Evolutionary conservation across 225 moss, liverwort and hornwort species (phyloP).

Genomic region (Marchantia polymorpha): DNA sequence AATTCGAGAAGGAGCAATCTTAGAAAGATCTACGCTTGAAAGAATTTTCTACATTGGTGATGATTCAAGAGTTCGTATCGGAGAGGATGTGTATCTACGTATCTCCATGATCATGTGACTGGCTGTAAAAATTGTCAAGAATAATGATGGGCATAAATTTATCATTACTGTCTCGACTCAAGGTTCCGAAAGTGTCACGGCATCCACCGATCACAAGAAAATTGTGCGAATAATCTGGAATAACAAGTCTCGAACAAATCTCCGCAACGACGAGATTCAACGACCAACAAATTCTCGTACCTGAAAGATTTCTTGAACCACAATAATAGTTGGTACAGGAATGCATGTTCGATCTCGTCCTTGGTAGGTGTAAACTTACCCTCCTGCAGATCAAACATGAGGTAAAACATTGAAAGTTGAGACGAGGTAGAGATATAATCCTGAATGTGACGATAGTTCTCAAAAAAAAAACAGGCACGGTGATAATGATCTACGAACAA

Average conservation of each 20-base stretch:
- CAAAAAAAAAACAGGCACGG: neutral
- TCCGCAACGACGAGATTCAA: neutral
- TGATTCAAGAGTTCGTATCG: no score
- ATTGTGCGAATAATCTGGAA: neutral
- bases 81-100: no score
- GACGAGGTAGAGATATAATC: neutral
- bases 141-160: neutral
- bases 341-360: slow-evolving; percentile 51
- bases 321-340: slow-evolving; percentile 50
- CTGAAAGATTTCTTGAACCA: slow-evolving; percentile 74
- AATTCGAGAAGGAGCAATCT: neutral
- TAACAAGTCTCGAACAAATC: no score
- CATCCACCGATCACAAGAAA: neutral
- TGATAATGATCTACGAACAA: neutral
- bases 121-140: no score
- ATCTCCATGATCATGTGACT: no score
- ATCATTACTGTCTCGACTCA: neutral
- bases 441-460: neutral
- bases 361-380: slow-evolving; percentile 42
- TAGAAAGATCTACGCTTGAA: neutral
- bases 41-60: no score
- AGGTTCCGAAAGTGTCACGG: neutral
- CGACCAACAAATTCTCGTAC: neutral
- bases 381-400: slow-evolving; percentile 27
- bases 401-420: neutral